Evolutionary conservation across 2,329 filamentous ascomycete genomes (phyloP).

Genomic region (Xylaria sp.): DNA sequence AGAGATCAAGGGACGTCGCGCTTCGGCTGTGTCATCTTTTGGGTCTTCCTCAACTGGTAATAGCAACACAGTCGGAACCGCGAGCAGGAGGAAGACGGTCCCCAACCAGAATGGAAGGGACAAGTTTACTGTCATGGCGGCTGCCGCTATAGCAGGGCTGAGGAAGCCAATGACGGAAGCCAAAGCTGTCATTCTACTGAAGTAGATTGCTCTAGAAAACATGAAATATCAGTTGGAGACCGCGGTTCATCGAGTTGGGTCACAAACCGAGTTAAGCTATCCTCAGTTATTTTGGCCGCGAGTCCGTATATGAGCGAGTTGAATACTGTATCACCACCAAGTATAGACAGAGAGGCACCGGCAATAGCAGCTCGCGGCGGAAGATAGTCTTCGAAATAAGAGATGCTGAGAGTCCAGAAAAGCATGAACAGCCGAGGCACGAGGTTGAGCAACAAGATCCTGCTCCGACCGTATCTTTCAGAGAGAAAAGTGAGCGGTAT

Average conservation of each 20-base stretch:
- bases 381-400: constrained; percentile 52
- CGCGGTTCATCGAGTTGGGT: neutral
- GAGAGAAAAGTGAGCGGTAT: constrained; percentile 60
- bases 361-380: constrained; percentile 55
- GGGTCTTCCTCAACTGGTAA: constrained; percentile 43
- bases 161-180: constrained; percentile 59
- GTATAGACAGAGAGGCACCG: constrained; percentile 56
- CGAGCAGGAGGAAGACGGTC: constrained; percentile 51
- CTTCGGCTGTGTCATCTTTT: constrained; percentile 43
- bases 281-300: constrained; percentile 57
- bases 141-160: constrained; percentile 59
- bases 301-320: constrained; percentile 61
- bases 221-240: constrained; percentile 32
- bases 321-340: constrained; percentile 63
- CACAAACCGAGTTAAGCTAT: constrained; percentile 53
- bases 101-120: constrained; percentile 59
- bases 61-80: constrained; percentile 49
- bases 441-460: constrained; percentile 58
- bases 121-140: constrained; percentile 57
- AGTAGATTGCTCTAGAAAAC: constrained; percentile 57
- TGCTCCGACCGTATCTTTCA: constrained; percentile 55
- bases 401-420: constrained; percentile 54
- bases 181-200: constrained; percentile 62
- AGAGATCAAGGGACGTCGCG: constrained; percentile 54
- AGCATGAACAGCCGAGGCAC: constrained; percentile 56